Percentiles rank a stretch among this genome's conserved stretches.
phyloP scores from a whole-genome alignment of 2,329 filamentous ascomycete species.

The Diplodia intermedia region DNA sequence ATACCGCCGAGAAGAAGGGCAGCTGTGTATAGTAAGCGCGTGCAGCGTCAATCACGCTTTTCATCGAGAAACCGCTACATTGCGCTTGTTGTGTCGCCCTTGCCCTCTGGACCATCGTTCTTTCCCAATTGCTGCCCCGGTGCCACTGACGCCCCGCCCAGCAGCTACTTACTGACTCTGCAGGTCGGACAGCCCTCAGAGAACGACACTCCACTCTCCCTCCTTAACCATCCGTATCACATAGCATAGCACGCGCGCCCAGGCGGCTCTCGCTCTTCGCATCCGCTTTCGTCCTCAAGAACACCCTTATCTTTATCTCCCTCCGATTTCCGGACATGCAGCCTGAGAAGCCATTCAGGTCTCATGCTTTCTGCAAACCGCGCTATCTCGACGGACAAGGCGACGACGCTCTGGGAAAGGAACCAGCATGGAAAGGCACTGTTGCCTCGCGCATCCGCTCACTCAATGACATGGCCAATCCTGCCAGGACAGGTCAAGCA shows the following conservation, averaged over 20 bases:
- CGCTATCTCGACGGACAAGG: slow-evolving; percentile 27
- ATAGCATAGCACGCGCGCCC: not conserved
- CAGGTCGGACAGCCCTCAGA: slow-evolving; percentile 1
- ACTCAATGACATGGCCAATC: slow-evolving; percentile 17
- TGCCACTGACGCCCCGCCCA: not conserved
- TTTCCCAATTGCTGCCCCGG: slow-evolving; percentile 2
- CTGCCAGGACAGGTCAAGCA: not conserved
- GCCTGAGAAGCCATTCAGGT: not conserved
- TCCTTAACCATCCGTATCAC: not conserved
- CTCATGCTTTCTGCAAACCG: slow-evolving; percentile 6
- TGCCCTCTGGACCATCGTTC: slow-evolving; percentile 2
- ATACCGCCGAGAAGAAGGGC: slow-evolving; percentile 44
- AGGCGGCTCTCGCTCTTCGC: not conserved
- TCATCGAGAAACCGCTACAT: slow-evolving; percentile 33
- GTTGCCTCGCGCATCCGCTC: slow-evolving; percentile 31
- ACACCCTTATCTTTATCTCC: not conserved
- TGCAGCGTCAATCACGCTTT: slow-evolving; percentile 36
- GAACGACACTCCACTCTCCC: slow-evolving; percentile 2
- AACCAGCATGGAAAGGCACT: slow-evolving; percentile 14
- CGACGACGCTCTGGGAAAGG: slow-evolving; percentile 1
- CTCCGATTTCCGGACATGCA: not conserved
- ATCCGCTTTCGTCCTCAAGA: not conserved
- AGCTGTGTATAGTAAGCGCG: slow-evolving; percentile 48
- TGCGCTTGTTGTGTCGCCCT: slow-evolving; percentile 13
- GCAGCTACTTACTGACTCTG: not conserved